Conservation (phyloP, 352 stramenopile species). For the Globisporangium cylindrosporum region DNA sequence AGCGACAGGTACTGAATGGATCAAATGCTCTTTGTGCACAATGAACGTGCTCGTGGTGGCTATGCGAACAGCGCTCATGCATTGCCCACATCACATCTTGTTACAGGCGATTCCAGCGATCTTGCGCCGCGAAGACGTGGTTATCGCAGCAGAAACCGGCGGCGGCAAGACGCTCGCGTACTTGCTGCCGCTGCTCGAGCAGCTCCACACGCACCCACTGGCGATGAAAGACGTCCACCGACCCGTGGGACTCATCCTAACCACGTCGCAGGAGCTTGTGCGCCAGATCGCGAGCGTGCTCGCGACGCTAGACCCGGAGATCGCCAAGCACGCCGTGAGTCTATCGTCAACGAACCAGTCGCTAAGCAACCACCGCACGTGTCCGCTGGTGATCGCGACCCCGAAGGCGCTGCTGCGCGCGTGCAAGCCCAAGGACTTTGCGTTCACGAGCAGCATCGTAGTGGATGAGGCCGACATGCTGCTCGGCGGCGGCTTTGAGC, state of each 20-base stretch:
- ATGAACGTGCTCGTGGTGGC: not conserved
- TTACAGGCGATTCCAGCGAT: conserved; percentile 52
- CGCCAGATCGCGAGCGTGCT: conserved; percentile 62
- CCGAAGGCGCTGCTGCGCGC: conserved; percentile 60
- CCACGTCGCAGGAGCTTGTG: conserved; percentile 86
- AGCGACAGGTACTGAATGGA: conserved; percentile 29
- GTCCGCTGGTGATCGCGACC: conserved; percentile 62
- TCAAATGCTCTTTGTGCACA: no score
- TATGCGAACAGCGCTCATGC: not conserved
- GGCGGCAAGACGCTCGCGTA: conserved; percentile 96
- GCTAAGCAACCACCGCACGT: conserved; percentile 30
- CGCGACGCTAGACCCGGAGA: conserved; percentile 33
- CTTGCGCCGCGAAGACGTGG: conserved; percentile 66
- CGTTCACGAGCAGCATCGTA: conserved; percentile 68
- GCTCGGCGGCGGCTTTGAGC: conserved; percentile 67
- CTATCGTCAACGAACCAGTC: conserved; percentile 61
- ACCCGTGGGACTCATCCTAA: conserved; percentile 73
- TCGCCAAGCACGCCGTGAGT: conserved; percentile 30
- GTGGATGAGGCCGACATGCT: conserved; percentile 85
- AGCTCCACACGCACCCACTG: conserved; percentile 34
- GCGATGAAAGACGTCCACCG: conserved; percentile 35
- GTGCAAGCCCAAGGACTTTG: conserved; percentile 66
- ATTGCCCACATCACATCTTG: not conserved
- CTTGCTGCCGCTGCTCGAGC: conserved; percentile 89
- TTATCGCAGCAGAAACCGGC: conserved; percentile 94